phyloP scores from a whole-genome alignment of 1,284 basidiomycete species.

The Cryptococcus hybrid region DNA sequence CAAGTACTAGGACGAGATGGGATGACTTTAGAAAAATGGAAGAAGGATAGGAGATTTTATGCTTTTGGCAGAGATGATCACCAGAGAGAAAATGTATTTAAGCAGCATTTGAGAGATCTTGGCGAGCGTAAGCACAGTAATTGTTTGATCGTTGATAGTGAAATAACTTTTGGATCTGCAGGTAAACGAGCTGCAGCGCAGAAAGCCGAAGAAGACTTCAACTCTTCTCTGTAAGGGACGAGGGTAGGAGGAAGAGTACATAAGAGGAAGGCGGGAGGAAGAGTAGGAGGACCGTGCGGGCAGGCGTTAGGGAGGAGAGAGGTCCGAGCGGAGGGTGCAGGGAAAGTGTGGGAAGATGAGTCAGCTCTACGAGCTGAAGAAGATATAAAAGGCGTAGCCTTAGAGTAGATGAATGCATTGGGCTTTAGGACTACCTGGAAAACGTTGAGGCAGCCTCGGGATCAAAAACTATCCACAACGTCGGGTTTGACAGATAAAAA shows the following conservation, averaged over 20 bases:
- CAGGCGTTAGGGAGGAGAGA: too few relatives aligned
- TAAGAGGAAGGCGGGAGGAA: too few relatives aligned
- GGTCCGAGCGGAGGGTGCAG: too few relatives aligned
- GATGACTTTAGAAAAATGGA: constrained; percentile 85
- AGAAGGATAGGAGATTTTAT: constrained; percentile 86
- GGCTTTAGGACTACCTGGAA: constrained; percentile 43
- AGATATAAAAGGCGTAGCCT: too few relatives aligned
- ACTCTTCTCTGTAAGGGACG: constrained; percentile 46
- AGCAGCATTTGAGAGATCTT: constrained; percentile 76
- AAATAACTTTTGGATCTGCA: constrained; percentile 36
- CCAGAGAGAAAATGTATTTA: constrained; percentile 87
- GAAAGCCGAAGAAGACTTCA: constrained; percentile 79
- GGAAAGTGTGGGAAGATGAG: too few relatives aligned
- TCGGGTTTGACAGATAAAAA: constrained; percentile 12
- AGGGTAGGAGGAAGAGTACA: too few relatives aligned
- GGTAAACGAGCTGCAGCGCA: constrained; percentile 79
- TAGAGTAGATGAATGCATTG: neutral
- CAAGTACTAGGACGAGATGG: constrained; percentile 85
- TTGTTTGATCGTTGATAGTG: neutral
- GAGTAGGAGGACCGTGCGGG: too few relatives aligned
- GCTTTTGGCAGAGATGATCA: constrained; percentile 87
- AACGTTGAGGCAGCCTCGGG: constrained; percentile 44
- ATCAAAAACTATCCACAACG: constrained; percentile 39
- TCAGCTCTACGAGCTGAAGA: too few relatives aligned
- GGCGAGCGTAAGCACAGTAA: constrained; percentile 69